Evolutionary conservation across 1,284 basidiomycete species (phyloP).

Genomic region (Boletus sp.): DNA sequence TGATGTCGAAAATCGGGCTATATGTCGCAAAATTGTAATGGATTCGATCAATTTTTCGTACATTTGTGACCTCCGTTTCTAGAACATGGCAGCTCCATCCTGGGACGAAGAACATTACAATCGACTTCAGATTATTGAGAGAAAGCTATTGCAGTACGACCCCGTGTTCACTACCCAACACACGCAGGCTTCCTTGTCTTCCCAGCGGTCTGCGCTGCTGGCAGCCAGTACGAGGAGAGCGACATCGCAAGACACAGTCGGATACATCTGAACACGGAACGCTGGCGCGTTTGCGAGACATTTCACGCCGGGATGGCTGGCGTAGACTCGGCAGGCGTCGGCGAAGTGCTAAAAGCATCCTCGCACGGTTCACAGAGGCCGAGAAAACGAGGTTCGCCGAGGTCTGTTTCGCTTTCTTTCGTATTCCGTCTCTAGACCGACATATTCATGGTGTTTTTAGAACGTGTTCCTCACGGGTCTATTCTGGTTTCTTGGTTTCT

Average conservation of each 20-base stretch:
- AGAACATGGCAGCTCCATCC: constrained; percentile 86
- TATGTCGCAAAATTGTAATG: constrained; percentile 94
- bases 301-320: constrained; percentile 93
- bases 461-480: constrained; percentile 94
- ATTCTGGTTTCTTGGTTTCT: constrained; percentile 75
- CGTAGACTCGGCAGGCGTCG: constrained; percentile 92
- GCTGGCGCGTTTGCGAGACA: constrained; percentile 91
- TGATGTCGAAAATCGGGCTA: constrained; percentile 97
- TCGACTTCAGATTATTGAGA: constrained; percentile 77
- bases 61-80: not conserved
- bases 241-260: constrained; percentile 75
- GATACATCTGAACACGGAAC: constrained; percentile 92
- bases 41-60: constrained; percentile 25
- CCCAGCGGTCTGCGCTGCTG: constrained; percentile 82
- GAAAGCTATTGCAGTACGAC: constrained; percentile 82
- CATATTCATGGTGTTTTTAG: constrained; percentile 44
- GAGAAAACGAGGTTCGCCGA: constrained; percentile 68
- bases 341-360: constrained; percentile 86
- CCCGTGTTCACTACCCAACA: constrained; percentile 81
- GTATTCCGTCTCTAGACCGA: too few relatives aligned
- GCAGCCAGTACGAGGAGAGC: constrained; percentile 74
- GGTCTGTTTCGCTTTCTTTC: constrained; percentile 35
- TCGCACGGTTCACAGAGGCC: constrained; percentile 76
- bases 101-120: constrained; percentile 93
- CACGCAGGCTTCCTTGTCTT: constrained; percentile 79